Base-by-base conservation (phyloP, 2,329 filamentous ascomycete species). In the Aulographum hederae region DNA sequence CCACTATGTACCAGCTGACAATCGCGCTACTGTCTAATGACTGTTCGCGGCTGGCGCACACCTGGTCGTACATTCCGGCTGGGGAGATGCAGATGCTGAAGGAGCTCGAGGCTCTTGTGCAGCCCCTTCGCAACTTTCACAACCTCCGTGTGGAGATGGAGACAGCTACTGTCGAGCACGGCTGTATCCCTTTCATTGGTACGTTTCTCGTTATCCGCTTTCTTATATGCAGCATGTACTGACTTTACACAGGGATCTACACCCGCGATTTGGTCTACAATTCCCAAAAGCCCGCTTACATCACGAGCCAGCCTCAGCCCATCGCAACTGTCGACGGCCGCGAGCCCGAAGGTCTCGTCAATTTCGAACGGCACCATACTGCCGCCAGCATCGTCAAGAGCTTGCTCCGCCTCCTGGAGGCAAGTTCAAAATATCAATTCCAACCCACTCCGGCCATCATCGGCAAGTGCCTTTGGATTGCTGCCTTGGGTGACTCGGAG, bases 211-310 rank as follows among this genome's bases (percentile, higher is more conserved):
- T n/a, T n/a, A n/a, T n/a, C n/a, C n/a, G n/a, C n/a, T n/a, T n/a
- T n/a, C 15, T 18, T 16, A 10, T 23, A 11, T 10, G 15, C 19
- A 62, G 69, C 15, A 58, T 75, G 34, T 89, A 89, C 51, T n/a
- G n/a, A n/a, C n/a, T n/a, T n/a, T n/a, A n/a, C n/a, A n/a, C n/a
- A n/a, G n/a, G n/a, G n/a, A n/a, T n/a, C n/a, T n/a, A n/a, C n/a
- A 86, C 78, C 2, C 79, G 85, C 45, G 80, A 89, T 46, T 61
- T 89, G 26, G 69, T 85, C 28, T 81, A 79, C 59, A 86, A 85
- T 44, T 72, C 75, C 1, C 78, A 86, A 48, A 70, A 81, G 38
- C 77, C 80, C 2, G 73, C 75, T 2, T 74, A 79, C 48, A 74
- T 85, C 41, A 71, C 73, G 2, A 69, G 66, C 42, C 77, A 70